Evolutionary conservation across 2,329 filamentous ascomycete species (phyloP).

Genomic region (Xylariaceae sp.): DNA sequence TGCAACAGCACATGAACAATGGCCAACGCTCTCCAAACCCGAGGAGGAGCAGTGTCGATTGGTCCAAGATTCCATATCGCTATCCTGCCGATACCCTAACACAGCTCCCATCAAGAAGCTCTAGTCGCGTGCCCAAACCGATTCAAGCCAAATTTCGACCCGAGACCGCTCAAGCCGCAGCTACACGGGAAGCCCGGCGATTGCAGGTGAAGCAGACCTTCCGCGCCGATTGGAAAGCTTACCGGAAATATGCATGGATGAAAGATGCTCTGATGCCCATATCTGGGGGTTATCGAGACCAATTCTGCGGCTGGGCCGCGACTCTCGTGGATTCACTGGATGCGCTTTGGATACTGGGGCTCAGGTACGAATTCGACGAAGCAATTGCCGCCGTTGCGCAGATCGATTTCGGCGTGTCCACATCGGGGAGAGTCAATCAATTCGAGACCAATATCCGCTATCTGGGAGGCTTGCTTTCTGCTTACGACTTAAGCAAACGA

Average conservation of each 20-base stretch:
- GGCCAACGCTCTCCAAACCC: neutral
- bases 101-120: conserved; percentile 4
- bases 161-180: neutral
- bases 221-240: conserved; percentile 37
- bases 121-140: conserved; percentile 2
- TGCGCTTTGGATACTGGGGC: conserved; percentile 45
- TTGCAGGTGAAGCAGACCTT: conserved; percentile 31
- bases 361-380: conserved; percentile 43
- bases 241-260: conserved; percentile 43
- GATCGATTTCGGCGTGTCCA: conserved; percentile 44
- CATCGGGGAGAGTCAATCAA: conserved; percentile 30
- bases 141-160: conserved; percentile 6
- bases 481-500: conserved; percentile 36
- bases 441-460: conserved; percentile 44
- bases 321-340: conserved; percentile 50
- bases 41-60: conserved; percentile 14
- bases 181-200: conserved; percentile 23
- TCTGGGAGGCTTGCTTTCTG: conserved; percentile 37
- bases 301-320: conserved; percentile 47
- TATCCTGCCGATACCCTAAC: conserved; percentile 5
- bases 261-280: conserved; percentile 44
- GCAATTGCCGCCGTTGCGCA: conserved; percentile 38
- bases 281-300: conserved; percentile 36
- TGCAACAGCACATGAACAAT: conserved; percentile 12
- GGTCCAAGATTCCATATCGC: conserved; percentile 6